Base-by-base conservation (phyloP, 2,329 filamentous ascomycete genomes). In the Fusarium clavum region DNA sequence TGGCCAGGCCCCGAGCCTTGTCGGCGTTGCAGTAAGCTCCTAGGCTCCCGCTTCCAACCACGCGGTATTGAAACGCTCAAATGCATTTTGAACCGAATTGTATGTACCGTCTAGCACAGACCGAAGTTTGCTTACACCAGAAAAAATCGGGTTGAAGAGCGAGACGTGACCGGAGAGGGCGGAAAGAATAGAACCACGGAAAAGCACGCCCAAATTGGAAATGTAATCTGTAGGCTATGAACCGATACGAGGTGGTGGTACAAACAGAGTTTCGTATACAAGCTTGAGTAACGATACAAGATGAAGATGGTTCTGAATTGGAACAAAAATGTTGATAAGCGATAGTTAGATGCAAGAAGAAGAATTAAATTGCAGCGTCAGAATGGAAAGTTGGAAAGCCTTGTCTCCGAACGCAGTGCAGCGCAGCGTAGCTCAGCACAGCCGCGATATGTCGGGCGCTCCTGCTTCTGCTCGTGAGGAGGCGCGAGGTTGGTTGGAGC, bases 401-500 rank as follows among this genome's bases (percentile, higher is more conserved):
- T 64, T 20, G 61, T 56, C 61, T 64, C 66, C 64, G 73, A 32
- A 32, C 61, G 51, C 38, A 56, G 38, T 27, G 22, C 54, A 56
- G 38, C 32, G 22, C 54, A 43, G 20, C 41, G 46, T 38, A 56
- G 38, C 32, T 27, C 54, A 41, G 20, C 41, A 58, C 63, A 66
- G 63, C 63, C 63, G 72, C 73, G 71, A 71, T 64, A 71, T 68
- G 38, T 71, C 59, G 57, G 61, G 62, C 56, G 32, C 32, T 53
- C 49, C 32, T 25, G 66, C 61, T 61, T 30, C 29, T 30, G 6
- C 18, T 38, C 63, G 46, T 43, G 52, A 61, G 57, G 57, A 62
- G 59, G 64, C 67, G 64, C 64, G 64, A 75, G 73, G 66, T 70
- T 75, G 73, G 71, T 67, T 69, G 72, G 34, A n/a, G 34, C 18